A percentile compares a stretch with the other conserved stretches of the same genome.
These are phyloP conservation scores for Ustilago crameri DNA, from an alignment of 1,284 basidiomycete genomes.

Conservation along the genomic window DNA sequence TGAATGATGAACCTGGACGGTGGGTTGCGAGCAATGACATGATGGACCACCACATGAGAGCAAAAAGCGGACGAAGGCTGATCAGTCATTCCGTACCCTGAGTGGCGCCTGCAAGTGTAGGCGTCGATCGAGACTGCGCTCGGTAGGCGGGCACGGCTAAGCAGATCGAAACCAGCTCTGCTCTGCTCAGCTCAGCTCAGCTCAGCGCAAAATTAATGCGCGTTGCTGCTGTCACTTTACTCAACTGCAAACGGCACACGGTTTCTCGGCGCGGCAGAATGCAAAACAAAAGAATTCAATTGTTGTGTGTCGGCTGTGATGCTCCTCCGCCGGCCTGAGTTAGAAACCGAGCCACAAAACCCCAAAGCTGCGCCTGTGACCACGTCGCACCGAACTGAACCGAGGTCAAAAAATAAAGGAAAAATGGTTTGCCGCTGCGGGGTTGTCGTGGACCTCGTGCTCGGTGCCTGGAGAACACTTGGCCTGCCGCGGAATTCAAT, in stretches of 20 bases:
- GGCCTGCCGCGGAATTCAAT: conserved; percentile 3
- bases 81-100: neutral
- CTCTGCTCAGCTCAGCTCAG: conserved; percentile 7
- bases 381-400: too few relatives aligned
- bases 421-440: conserved; percentile 10
- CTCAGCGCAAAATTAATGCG: too few relatives aligned
- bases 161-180: neutral
- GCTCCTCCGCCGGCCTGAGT: neutral
- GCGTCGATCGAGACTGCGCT: neutral
- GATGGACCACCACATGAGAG: too few relatives aligned
- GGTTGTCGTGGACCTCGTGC: conserved; percentile 1
- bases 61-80: neutral
- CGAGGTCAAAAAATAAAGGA: neutral
- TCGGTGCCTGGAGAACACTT: conserved; percentile 2
- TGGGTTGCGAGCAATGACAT: too few relatives aligned
- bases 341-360: too few relatives aligned
- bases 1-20: too few relatives aligned
- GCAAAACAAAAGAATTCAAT: too few relatives aligned
- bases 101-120: neutral
- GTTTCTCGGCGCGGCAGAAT: too few relatives aligned
- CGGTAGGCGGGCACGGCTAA: neutral
- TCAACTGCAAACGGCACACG: too few relatives aligned
- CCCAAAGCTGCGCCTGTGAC: too few relatives aligned
- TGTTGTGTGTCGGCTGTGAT: too few relatives aligned
- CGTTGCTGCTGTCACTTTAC: too few relatives aligned